phyloP scores from a whole-genome alignment of 2,329 filamentous ascomycete genomes.

The Hyphodiscus sp. region DNA sequence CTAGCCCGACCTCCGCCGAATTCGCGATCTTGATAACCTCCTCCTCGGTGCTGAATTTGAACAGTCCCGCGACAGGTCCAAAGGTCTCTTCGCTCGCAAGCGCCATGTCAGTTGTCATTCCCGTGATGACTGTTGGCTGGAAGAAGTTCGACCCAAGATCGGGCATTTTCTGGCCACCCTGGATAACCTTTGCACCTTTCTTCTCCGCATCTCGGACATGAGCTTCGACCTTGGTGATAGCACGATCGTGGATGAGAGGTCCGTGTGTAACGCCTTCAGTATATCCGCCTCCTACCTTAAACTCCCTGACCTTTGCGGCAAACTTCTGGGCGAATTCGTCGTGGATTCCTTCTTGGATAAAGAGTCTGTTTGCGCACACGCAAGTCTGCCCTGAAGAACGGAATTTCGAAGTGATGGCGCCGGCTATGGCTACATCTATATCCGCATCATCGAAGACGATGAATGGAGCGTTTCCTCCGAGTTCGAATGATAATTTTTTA shows the following conservation, averaged over 20 bases:
- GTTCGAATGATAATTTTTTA: conserved; percentile 80
- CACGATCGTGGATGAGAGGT: conserved; percentile 78
- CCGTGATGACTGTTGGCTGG: conserved; percentile 80
- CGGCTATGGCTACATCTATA: conserved; percentile 74
- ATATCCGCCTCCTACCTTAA: conserved; percentile 73
- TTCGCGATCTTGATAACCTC: conserved; percentile 86
- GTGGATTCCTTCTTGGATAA: conserved; percentile 72
- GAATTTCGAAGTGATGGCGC: conserved; percentile 85
- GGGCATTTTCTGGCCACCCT: conserved; percentile 67
- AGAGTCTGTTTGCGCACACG: conserved; percentile 81
- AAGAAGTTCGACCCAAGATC: conserved; percentile 82
- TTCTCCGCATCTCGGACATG: conserved; percentile 74
- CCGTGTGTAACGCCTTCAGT: conserved; percentile 67
- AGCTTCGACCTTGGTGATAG: conserved; percentile 68
- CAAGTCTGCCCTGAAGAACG: conserved; percentile 93
- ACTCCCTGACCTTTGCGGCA: conserved; percentile 63
- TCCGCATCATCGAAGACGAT: conserved; percentile 97
- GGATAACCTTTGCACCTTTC: conserved; percentile 69
- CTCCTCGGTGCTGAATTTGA: conserved; percentile 80
- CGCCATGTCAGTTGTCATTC: conserved; percentile 80
- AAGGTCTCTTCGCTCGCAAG: conserved; percentile 89
- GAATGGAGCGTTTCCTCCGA: conserved; percentile 92
- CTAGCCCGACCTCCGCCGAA: conserved; percentile 74
- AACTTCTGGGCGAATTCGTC: conserved; percentile 65
- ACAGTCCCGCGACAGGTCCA: conserved; percentile 84